A percentile compares a stretch with the other conserved stretches of the same genome.
Conservation (phyloP, 768 basidiomycete genomes). For the Russula abietina region DNA sequence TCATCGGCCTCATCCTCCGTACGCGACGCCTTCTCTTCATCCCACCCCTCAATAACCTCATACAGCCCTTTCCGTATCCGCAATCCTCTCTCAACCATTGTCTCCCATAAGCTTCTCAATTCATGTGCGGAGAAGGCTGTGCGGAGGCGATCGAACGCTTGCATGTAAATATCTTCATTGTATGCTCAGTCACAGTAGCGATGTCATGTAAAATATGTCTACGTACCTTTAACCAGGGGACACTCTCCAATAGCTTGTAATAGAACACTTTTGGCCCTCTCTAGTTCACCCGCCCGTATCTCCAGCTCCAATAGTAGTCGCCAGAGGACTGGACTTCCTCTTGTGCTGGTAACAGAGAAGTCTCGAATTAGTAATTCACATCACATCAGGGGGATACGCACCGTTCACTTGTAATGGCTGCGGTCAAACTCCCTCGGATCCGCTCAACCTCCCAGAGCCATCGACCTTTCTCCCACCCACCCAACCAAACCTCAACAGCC, state of each 20-base stretch:
- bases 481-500: constrained; percentile 68
- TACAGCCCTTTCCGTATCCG: constrained; percentile 59
- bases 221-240: constrained; percentile 64
- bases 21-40: constrained; percentile 28
- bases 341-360: constrained; percentile 43
- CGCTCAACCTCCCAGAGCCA: constrained; percentile 70
- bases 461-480: constrained; percentile 68
- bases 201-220: constrained; percentile 6
- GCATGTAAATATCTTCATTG: constrained; percentile 60
- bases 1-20: constrained; percentile 16
- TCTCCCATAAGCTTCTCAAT: constrained; percentile 55
- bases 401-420: constrained; percentile 65
- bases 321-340: constrained; percentile 63
- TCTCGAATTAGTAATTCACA: constrained; percentile 3
- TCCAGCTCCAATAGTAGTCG: constrained; percentile 72
- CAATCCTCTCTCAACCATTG: constrained; percentile 72
- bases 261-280: constrained; percentile 64
- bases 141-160: constrained; percentile 70
- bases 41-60: constrained; percentile 45
- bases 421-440: constrained; percentile 54
- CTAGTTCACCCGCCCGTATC: constrained; percentile 51
- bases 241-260: constrained; percentile 71
- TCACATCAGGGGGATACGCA: constrained; percentile 32
- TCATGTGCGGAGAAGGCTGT: constrained; percentile 54
- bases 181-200: constrained; percentile 24